Base-by-base conservation (phyloP, 306 rosid genomes). In the Sindora glabra region DNA sequence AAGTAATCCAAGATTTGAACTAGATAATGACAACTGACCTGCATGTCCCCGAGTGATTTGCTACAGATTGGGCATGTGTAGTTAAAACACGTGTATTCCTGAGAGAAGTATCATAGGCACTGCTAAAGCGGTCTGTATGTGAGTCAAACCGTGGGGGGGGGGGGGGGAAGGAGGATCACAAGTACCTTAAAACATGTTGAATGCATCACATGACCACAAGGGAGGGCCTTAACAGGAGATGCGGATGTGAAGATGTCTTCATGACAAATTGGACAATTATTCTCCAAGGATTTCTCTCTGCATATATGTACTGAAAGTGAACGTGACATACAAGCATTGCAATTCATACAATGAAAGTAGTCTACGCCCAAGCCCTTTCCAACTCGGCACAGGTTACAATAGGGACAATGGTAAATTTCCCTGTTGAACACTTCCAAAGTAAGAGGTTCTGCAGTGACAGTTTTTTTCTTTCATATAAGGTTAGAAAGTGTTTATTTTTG, bases 1-100 rank as follows among this genome's bases (percentile, higher is more conserved):
- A n/a, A 59, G 30, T 46, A 30, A 53, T 55, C 41, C 21, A 56
- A 47, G 47, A 55, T 63, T 56, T 59, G 38, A 19, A 58, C 32
- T 37, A 58, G 30, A 64, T 17, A 55, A 64, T 52, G 73, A 51
- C 42, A 69, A 75, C 89, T 61, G 59, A 91, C 96, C 99, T 86
- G 90, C 99, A 92, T 89, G 76, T 92, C 96, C 71, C 95, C 95
- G 5, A 89, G 90, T 48, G 99, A 89, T 78, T 92, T 89, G 82
- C 90, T 77, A 59, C 99, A 84, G 67, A 92, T 80, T 47, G 99
- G 97, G 71, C 95, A 89, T 67, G 95, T 86, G 66, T 92, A 92
- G 29, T 75, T 77, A 48, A 50, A 80, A 64, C 71, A 72, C 24
- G 95, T 86, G 67, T 92, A 92, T 59, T 82, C 96, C 96, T 92